Evolutionary conservation across 169 alveolate species (phyloP).

Genomic region (Plasmodium knowlesi): DNA sequence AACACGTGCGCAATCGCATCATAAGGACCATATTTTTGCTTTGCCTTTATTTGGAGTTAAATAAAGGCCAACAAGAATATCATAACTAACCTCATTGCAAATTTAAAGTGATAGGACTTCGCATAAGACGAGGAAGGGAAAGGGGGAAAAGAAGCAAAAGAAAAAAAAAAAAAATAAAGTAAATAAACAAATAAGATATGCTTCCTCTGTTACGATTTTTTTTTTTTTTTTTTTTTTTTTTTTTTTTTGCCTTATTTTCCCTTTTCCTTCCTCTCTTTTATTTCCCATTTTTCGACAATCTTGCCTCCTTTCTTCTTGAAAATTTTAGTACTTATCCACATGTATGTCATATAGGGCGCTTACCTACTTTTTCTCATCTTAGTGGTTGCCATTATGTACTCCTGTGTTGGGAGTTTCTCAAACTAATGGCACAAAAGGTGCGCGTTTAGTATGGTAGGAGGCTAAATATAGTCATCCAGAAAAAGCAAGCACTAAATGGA

Average conservation of each 20-base stretch:
- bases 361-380: background rate
- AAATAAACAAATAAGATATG: too few species aligned
- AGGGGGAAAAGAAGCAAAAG: too few species aligned
- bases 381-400: background rate
- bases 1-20: background rate
- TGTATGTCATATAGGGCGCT: constrained; percentile 22
- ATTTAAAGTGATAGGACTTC: constrained; percentile 75
- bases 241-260: background rate
- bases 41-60: constrained; percentile 7
- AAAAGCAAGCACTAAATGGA: background rate
- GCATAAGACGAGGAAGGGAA: background rate
- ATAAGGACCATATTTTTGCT: constrained; percentile 64
- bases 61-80: constrained; percentile 37
- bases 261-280: background rate
- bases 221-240: background rate
- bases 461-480: background rate
- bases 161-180: too few species aligned
- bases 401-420: background rate
- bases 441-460: background rate
- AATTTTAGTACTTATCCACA: constrained; percentile 21
- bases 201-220: too few species aligned
- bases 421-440: background rate
- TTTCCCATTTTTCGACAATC: constrained; percentile 58
- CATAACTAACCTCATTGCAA: constrained; percentile 77
- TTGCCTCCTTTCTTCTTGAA: constrained; percentile 55